Conservation (phyloP, 768 basidiomycete species). For the Podaxis carcinomalis region DNA sequence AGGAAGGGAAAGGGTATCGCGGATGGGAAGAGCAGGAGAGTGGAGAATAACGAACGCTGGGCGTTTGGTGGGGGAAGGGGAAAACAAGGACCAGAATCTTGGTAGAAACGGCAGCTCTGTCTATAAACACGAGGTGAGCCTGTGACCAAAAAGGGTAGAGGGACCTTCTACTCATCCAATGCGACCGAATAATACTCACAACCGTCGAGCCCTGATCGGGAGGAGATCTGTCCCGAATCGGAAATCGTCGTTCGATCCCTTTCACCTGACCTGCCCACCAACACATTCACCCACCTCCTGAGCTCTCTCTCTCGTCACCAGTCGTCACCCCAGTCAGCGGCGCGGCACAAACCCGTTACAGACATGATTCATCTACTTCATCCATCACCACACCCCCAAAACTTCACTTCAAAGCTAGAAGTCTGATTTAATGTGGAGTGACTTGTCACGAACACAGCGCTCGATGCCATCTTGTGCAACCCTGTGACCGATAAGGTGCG, state of each 20-base stretch:
- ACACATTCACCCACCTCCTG: not conserved
- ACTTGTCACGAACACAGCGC: not conserved
- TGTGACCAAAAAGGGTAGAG: slow-evolving; percentile 23
- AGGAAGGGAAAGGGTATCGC: slow-evolving; percentile 6
- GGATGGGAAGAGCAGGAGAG: slow-evolving; percentile 11
- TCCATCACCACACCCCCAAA: not conserved
- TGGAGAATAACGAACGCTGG: slow-evolving; percentile 6
- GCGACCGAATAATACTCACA: slow-evolving; percentile 17
- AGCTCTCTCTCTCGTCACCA: not conserved
- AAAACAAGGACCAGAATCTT: slow-evolving; percentile 18
- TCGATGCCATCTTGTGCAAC: slow-evolving; percentile 4
- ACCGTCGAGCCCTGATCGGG: slow-evolving; percentile 22
- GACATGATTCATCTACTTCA: not conserved
- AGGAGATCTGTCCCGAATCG: slow-evolving; percentile 25
- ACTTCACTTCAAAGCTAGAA: slow-evolving; percentile 10
- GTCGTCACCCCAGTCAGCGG: not conserved
- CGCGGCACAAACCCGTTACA: not conserved
- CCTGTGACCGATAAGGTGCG: slow-evolving; percentile 16
- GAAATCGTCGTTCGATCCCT: not conserved
- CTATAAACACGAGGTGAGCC: slow-evolving; percentile 28
- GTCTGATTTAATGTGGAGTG: slow-evolving; percentile 8
- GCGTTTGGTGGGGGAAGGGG: slow-evolving; percentile 15
- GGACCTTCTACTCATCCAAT: not conserved
- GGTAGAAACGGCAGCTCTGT: slow-evolving; percentile 21
- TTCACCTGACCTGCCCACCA: slow-evolving; percentile 4